phyloP scores from a whole-genome alignment of 2,329 filamentous ascomycete species.

The Cordyceps tenuipes region DNA sequence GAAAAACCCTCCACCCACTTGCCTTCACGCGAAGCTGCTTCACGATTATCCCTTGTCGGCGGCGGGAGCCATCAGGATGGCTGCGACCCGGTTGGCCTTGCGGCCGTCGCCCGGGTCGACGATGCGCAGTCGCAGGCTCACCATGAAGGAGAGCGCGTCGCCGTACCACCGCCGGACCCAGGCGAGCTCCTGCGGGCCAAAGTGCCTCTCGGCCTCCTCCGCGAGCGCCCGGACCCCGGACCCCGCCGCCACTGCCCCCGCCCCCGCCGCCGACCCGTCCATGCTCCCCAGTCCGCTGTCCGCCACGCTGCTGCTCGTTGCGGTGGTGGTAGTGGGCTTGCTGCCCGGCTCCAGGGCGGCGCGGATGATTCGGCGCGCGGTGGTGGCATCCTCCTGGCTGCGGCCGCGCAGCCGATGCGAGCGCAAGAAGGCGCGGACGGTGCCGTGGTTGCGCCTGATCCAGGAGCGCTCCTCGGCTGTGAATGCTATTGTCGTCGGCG shows the following conservation, averaged over 20 bases:
- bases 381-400: background rate
- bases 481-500: background rate
- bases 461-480: background rate
- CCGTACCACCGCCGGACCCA: background rate
- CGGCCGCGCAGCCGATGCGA: background rate
- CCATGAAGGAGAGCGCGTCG: constrained; percentile 1
- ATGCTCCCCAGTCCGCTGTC: background rate
- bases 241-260: background rate
- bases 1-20: background rate
- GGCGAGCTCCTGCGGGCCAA: background rate
- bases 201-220: background rate
- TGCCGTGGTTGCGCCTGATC: background rate
- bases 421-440: background rate
- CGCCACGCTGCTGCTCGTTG: background rate
- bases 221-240: background rate
- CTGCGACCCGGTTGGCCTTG: constrained; percentile 1
- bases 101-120: background rate
- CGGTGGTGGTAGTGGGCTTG: background rate
- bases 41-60: background rate
- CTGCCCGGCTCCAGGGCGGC: background rate
- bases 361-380: background rate
- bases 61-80: background rate
- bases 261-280: background rate
- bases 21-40: background rate
- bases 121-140: background rate